Conservation (phyloP, 148 eudicot genomes). For the Vaccinium myrtillus region DNA sequence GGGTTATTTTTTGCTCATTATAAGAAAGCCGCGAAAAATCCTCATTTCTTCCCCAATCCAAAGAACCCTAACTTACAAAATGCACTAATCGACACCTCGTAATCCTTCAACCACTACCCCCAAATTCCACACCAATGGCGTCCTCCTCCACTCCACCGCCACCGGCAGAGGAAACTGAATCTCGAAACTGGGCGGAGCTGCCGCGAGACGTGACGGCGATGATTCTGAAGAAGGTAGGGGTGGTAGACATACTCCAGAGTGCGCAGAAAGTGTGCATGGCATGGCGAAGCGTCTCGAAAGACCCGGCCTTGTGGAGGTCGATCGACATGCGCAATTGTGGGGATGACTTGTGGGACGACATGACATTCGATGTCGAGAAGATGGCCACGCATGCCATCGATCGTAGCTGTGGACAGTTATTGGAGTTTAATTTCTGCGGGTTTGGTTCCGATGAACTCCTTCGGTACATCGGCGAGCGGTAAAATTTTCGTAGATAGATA, state of each 20-base stretch:
- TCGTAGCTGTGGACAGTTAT: conserved; percentile 46
- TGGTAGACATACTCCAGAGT: conserved; percentile 37
- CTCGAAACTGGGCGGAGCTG: conserved; percentile 55
- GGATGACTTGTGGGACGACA: conserved; percentile 9
- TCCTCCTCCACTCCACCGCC: conserved; percentile 19
- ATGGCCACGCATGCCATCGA: conserved; percentile 38
- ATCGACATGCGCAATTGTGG: conserved; percentile 31
- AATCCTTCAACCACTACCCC: background rate
- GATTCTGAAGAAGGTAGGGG: conserved; percentile 42
- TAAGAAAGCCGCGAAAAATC: background rate
- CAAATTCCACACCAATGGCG: conserved; percentile 14
- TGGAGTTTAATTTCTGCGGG: conserved; percentile 30
- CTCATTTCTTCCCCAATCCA: background rate
- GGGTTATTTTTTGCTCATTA: no score
- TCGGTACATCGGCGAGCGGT: conserved; percentile 38
- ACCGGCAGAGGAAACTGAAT: background rate
- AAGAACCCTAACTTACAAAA: background rate
- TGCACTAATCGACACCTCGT: background rate
- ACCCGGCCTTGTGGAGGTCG: conserved; percentile 59
- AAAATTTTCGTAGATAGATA: background rate
- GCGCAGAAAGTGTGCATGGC: conserved; percentile 57
- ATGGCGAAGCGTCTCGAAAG: conserved; percentile 62
- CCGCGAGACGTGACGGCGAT: conserved; percentile 47
- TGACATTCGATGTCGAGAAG: conserved; percentile 14
- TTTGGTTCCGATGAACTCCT: conserved; percentile 32